Evolutionary conservation across 164 flowering plant genomes (phyloP).

Genomic region (Annona squamosa): DNA sequence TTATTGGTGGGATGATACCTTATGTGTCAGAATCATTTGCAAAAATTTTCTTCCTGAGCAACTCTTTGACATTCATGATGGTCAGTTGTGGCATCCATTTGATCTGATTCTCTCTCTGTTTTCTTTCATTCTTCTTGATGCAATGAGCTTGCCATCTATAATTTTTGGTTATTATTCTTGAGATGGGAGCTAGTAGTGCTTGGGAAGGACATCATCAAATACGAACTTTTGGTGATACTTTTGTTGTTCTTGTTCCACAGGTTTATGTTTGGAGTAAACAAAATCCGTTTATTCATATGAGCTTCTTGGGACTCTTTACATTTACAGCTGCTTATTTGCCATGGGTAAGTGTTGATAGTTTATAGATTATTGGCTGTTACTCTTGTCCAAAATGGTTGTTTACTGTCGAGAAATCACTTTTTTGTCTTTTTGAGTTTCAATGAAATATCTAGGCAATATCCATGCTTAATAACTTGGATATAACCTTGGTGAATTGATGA

Average conservation of each 20-base stretch:
- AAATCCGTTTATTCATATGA: conserved; percentile 96
- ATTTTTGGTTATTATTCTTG: neutral
- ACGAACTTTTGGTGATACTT: neutral
- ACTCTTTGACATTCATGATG: conserved; percentile 98
- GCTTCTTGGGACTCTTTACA: conserved; percentile 96
- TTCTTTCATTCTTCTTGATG: neutral
- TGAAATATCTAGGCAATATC: neutral
- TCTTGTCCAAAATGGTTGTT: neutral
- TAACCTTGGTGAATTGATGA: neutral
- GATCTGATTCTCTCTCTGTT: neutral
- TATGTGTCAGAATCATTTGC: conserved; percentile 87
- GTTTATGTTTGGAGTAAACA: conserved; percentile 99
- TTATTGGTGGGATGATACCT: conserved; percentile 94
- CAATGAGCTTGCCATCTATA: neutral
- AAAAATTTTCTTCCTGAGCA: conserved; percentile 89
- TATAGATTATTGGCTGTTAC: neutral
- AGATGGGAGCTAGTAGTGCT: neutral
- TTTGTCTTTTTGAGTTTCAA: neutral
- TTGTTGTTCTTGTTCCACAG: conserved; percentile 27
- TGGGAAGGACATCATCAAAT: neutral
- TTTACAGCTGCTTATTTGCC: conserved; percentile 98
- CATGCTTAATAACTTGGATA: neutral
- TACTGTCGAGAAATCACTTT: neutral
- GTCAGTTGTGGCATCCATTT: conserved; percentile 33
- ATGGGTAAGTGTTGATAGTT: conserved; percentile 57